Evolutionary conservation across 2,329 filamentous ascomycete genomes (phyloP).

Genomic region (Fusarium sp.): DNA sequence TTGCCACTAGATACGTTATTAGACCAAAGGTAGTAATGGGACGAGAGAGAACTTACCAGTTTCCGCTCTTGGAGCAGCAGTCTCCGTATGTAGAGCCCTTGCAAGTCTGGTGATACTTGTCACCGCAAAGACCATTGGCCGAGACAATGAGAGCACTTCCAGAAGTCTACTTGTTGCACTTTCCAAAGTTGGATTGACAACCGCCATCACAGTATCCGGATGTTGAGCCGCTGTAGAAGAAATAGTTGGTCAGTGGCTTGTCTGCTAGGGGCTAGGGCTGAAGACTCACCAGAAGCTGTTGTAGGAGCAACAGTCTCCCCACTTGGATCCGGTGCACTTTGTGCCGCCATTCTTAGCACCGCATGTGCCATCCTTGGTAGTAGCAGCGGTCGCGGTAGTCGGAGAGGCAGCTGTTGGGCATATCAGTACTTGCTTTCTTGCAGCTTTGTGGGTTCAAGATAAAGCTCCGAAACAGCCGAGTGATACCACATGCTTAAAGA

Average conservation of each 20-base stretch:
- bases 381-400: not conserved
- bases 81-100: conserved; percentile 26
- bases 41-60: conserved; percentile 1
- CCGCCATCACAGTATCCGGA: conserved; percentile 44
- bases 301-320: conserved; percentile 52
- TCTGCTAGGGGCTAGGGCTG: too few relatives aligned
- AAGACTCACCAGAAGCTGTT: conserved; percentile 47
- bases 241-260: not conserved
- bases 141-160: conserved; percentile 19
- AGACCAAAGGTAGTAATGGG: not conserved
- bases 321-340: conserved; percentile 46
- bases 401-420: not conserved
- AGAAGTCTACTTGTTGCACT: conserved; percentile 37
- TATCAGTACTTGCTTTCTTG: not conserved
- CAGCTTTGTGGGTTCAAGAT: not conserved
- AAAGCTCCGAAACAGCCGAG: not conserved
- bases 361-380: conserved; percentile 46
- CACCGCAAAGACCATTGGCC: conserved; percentile 31
- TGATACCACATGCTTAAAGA: not conserved
- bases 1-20: conserved; percentile 7
- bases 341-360: conserved; percentile 40
- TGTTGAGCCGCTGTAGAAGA: not conserved
- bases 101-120: conserved; percentile 32
- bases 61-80: conserved; percentile 19
- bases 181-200: conserved; percentile 46